Conservation (phyloP, 306 rosid genomes). For the Castanea sativa region DNA sequence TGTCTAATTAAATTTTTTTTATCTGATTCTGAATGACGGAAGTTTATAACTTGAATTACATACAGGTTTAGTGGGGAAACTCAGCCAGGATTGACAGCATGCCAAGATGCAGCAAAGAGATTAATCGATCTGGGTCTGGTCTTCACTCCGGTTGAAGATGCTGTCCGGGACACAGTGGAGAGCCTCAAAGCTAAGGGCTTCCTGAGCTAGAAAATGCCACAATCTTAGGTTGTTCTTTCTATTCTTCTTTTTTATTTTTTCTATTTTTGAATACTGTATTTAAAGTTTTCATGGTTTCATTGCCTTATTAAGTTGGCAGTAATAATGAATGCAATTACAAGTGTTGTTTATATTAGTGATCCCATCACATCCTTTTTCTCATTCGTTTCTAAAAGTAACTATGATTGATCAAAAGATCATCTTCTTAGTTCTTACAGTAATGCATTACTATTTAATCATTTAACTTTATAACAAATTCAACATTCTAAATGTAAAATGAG, state of each 20-base stretch:
- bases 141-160: constrained; percentile 72
- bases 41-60: constrained; percentile 14
- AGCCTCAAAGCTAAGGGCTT: constrained; percentile 68
- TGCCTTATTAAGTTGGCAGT: constrained; percentile 24
- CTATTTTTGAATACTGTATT: not conserved
- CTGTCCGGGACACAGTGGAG: constrained; percentile 61
- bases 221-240: not conserved
- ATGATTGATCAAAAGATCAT: constrained; percentile 13
- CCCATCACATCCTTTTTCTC: constrained; percentile 7
- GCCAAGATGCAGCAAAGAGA: constrained; percentile 70
- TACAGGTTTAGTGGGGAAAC: constrained; percentile 73
- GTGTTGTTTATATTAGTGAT: constrained; percentile 1
- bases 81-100: constrained; percentile 65
- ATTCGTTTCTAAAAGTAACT: constrained; percentile 23
- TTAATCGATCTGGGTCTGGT: constrained; percentile 64
- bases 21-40: not conserved
- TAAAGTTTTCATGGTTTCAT: not conserved
- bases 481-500: not conserved
- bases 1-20: not conserved
- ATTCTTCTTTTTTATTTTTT: not conserved
- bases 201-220: constrained; percentile 24
- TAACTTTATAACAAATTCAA: constrained; percentile 8
- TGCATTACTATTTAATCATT: not conserved
- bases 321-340: constrained; percentile 28
- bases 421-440: not conserved